Conservation (phyloP, 2,329 filamentous ascomycete species). For the Botryosphaeria dothidea region DNA sequence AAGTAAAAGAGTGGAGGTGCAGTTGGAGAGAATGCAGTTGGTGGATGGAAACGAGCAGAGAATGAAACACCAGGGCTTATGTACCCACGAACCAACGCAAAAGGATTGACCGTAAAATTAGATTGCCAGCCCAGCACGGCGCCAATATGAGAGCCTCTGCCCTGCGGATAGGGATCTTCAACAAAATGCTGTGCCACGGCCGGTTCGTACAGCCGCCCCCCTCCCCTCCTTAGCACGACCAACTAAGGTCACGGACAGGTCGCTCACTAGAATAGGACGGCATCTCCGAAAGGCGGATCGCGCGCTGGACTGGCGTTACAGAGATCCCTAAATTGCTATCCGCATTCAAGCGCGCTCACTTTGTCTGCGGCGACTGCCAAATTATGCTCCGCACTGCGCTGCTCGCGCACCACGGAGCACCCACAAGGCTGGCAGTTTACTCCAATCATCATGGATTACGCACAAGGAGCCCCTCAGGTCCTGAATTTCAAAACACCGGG, state of each 20-base stretch:
- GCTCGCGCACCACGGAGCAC: neutral
- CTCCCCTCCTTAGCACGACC: neutral
- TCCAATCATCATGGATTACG: neutral
- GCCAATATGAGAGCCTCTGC: constrained; percentile 2
- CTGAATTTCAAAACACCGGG: neutral
- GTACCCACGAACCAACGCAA: neutral
- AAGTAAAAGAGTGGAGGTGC: neutral
- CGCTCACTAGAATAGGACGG: neutral
- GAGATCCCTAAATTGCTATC: neutral
- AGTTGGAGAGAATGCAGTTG: neutral
- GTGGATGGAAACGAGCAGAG: neutral
- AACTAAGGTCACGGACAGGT: neutral
- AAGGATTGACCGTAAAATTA: neutral
- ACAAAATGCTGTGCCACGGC: neutral
- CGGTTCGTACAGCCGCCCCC: neutral
- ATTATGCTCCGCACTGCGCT: neutral
- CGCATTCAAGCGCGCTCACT: neutral
- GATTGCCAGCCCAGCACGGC: neutral
- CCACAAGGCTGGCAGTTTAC: neutral
- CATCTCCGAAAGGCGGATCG: constrained; percentile 6
- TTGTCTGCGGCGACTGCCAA: neutral
- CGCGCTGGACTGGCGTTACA: neutral
- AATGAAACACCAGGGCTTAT: neutral
- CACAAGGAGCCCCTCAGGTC: neutral
- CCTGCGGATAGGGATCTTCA: constrained; percentile 7